Percentiles rank a stretch among this genome's conserved stretches.
Conservation (phyloP, 805 yeast species). For the Teunomyces kruisii region DNA sequence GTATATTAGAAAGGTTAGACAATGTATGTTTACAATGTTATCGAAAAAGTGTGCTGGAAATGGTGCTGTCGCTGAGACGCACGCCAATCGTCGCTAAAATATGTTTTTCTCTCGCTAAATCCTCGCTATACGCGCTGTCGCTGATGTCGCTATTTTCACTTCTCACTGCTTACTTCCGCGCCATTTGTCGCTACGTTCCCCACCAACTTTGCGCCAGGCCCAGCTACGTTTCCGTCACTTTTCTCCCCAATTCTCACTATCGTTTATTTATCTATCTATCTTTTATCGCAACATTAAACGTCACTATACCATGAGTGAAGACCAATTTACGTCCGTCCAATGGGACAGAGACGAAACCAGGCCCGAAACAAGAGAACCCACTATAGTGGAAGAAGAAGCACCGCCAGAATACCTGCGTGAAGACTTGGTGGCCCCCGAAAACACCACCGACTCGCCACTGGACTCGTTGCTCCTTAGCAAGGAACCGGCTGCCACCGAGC, state of each 20-base stretch:
- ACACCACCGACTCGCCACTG: conserved; percentile 3
- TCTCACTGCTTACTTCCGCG: too few relatives aligned
- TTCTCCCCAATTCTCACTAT: background rate
- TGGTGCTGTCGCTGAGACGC: too few relatives aligned
- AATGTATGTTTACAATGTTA: background rate
- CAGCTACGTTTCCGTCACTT: too few relatives aligned
- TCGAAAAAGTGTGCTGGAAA: background rate
- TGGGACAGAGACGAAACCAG: conserved; percentile 51
- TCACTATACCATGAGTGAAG: conserved; percentile 30
- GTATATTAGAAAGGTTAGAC: background rate
- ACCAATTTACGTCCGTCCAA: conserved; percentile 56
- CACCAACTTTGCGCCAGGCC: too few relatives aligned
- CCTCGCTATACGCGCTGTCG: too few relatives aligned
- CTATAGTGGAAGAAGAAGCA: conserved; percentile 14
- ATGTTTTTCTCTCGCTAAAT: too few relatives aligned
- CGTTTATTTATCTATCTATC: background rate
- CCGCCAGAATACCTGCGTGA: background rate
- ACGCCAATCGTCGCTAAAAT: too few relatives aligned
- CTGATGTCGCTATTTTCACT: too few relatives aligned
- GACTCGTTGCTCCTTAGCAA: background rate
- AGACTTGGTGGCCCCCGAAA: background rate
- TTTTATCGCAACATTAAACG: too few relatives aligned
- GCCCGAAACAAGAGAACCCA: conserved; percentile 5
- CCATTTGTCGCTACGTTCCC: too few relatives aligned
- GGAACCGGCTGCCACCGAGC: background rate